Evolutionary conservation across 371 early-diverging fungal genomes (phyloP).

Genomic region (Coemansia sp.): DNA sequence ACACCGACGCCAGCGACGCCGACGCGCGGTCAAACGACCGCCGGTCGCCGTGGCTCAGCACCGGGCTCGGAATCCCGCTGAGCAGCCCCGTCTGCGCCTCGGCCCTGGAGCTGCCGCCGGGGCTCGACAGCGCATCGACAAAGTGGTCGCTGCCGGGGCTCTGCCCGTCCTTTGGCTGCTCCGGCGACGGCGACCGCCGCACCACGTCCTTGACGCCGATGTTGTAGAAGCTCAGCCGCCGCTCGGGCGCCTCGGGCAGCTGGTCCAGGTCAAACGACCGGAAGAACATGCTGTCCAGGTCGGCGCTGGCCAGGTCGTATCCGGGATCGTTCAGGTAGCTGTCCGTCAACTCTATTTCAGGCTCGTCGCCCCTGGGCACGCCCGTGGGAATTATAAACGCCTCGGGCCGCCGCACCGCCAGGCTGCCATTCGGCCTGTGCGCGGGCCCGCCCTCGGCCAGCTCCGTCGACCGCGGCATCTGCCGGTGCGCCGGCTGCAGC

Average conservation of each 20-base stretch:
- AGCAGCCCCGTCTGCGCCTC: background rate
- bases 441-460: conserved; percentile 19
- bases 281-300: conserved; percentile 27
- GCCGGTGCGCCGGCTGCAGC: conserved; percentile 36
- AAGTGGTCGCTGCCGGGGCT: background rate
- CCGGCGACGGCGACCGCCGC: conserved; percentile 20
- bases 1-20: too few relatives aligned
- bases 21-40: background rate
- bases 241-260: conserved; percentile 40
- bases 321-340: conserved; percentile 36
- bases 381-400: background rate
- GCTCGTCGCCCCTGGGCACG: background rate
- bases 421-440: conserved; percentile 18
- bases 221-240: conserved; percentile 31
- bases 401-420: conserved; percentile 28
- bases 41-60: background rate
- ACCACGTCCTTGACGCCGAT: conserved; percentile 24
- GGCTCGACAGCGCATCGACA: conserved; percentile 8
- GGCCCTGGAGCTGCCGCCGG: background rate
- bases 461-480: conserved; percentile 34
- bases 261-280: conserved; percentile 39
- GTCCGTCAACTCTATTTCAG: conserved; percentile 7
- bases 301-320: conserved; percentile 26
- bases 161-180: background rate
- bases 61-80: background rate